Conservation (phyloP, 2,329 filamentous ascomycete genomes). For the Alternaria angustiovoidea region DNA sequence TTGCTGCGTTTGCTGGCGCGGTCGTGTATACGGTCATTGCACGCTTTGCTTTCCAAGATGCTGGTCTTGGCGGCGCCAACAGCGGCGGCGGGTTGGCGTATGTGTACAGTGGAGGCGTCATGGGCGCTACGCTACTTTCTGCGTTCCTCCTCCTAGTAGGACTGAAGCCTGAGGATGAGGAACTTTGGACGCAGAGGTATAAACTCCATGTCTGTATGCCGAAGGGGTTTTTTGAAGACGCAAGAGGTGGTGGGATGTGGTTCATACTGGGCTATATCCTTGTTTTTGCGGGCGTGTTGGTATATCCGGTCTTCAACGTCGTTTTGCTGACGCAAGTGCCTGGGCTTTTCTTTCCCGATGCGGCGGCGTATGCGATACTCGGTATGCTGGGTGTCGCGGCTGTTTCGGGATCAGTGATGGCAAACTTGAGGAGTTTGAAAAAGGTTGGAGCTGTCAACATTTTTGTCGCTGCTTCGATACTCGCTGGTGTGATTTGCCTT, state of each 20-base stretch:
- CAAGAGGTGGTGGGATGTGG: not conserved
- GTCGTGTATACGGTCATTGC: conserved; percentile 20
- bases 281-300: not conserved
- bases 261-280: not conserved
- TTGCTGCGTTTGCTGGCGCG: conserved; percentile 25
- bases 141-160: conserved; percentile 16
- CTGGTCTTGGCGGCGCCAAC: not conserved
- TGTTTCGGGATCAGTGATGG: conserved; percentile 5
- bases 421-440: not conserved
- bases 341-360: not conserved
- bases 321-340: not conserved
- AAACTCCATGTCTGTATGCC: not conserved
- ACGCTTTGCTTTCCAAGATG: conserved; percentile 1
- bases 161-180: not conserved
- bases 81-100: not conserved
- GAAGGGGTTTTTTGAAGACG: not conserved
- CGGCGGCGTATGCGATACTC: conserved; percentile 6
- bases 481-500: not conserved
- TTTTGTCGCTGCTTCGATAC: conserved; percentile 5
- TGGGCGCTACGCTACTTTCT: conserved; percentile 8
- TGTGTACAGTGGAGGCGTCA: conserved; percentile 6
- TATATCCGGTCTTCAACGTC: not conserved
- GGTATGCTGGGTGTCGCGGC: conserved; percentile 10
- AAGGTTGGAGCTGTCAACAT: conserved; percentile 9
- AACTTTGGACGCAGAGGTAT: not conserved